phyloP scores from a whole-genome alignment of 73 alveolate species.

The Chromera velia region DNA sequence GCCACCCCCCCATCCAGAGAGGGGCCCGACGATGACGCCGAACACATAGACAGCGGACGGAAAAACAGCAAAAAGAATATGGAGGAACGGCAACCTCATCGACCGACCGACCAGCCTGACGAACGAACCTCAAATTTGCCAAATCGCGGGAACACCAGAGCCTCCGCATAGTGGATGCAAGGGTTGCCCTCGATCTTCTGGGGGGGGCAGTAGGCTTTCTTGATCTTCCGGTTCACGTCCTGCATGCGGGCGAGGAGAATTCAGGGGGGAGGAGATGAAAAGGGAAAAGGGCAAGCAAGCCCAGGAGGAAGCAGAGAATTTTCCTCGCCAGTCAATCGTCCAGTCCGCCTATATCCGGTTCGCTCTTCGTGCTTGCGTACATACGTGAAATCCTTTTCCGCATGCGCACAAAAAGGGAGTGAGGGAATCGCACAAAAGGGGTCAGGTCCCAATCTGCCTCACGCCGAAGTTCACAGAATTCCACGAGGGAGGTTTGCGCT shows the following conservation, averaged over 20 bases:
- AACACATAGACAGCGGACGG: background rate
- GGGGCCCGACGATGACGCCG: conserved; percentile 24
- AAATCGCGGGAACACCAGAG: conserved; percentile 70
- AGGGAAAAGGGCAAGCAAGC: background rate
- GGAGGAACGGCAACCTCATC: conserved; percentile 1
- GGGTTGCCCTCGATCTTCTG: conserved; percentile 74
- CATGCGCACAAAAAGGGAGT: background rate
- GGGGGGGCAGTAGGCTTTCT: conserved; percentile 89
- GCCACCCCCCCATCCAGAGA: conserved; percentile 18
- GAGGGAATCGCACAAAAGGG: background rate
- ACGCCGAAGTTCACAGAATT: no score
- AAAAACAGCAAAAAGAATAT: background rate
- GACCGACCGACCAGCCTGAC: conserved; percentile 68
- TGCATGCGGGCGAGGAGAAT: conserved; percentile 48
- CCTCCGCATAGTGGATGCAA: conserved; percentile 71
- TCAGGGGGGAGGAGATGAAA: background rate
- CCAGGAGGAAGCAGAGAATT: background rate
- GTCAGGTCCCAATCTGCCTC: no score
- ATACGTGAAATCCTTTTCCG: background rate
- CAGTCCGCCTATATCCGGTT: background rate
- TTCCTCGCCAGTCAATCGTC: background rate
- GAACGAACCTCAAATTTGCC: conserved; percentile 58
- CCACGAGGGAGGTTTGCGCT: no score
- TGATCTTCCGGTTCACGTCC: conserved; percentile 88
- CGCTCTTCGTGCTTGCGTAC: background rate